Evolutionary conservation across 495 filamentous ascomycete species (phyloP).

Genomic region (Neurospora sp.): DNA sequence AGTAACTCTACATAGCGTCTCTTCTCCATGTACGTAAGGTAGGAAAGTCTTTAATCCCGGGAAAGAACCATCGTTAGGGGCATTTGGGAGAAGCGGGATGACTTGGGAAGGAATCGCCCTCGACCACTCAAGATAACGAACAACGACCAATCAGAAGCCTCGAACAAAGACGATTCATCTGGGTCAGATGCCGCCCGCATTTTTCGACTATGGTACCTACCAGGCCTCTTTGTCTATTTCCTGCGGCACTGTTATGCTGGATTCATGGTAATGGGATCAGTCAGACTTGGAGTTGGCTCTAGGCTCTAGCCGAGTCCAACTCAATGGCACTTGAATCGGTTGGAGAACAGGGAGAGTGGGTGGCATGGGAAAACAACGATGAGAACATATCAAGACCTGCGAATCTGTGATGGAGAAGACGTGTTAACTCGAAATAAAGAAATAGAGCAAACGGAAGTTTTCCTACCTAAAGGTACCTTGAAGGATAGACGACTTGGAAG

Average conservation of each 20-base stretch:
- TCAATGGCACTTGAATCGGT: neutral
- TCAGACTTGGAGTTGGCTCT: neutral
- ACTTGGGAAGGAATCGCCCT: neutral
- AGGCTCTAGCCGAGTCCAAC: neutral
- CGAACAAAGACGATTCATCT: neutral
- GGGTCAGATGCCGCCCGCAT: neutral
- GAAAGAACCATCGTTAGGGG: neutral
- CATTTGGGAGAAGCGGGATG: neutral
- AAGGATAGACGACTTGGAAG: neutral
- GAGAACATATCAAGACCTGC: too few relatives aligned
- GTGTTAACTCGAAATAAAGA: neutral
- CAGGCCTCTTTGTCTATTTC: neutral
- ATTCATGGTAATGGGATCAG: neutral
- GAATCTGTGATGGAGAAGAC: neutral
- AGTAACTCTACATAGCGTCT: too few relatives aligned
- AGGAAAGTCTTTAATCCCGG: neutral
- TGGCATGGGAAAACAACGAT: neutral
- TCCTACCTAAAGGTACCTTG: neutral
- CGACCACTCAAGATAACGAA: neutral
- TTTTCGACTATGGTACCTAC: neutral
- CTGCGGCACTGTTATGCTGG: neutral
- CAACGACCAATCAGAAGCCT: neutral
- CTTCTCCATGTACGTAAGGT: neutral
- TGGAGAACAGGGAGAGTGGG: neutral
- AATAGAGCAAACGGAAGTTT: neutral